Conservation (phyloP, 164 flowering plant species). For the Vitis cinerea region DNA sequence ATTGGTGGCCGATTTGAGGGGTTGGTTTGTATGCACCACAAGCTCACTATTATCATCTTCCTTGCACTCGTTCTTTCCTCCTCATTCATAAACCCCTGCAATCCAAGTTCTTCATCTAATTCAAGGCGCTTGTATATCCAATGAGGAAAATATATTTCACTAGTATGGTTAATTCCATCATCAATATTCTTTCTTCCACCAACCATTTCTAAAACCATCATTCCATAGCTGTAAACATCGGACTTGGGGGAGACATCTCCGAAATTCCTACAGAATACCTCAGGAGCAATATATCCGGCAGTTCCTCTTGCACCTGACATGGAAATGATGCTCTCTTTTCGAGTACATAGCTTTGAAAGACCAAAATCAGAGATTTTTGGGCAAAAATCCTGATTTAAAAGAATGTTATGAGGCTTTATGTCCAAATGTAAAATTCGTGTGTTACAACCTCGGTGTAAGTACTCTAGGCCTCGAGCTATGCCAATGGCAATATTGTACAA, state of each 20-base stretch:
- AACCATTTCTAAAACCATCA: constrained; percentile 52
- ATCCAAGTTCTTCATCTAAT: constrained; percentile 11
- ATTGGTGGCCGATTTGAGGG: constrained; percentile 39
- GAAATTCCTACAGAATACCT: constrained; percentile 30
- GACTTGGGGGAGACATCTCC: constrained; percentile 47
- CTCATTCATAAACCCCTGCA: constrained; percentile 12
- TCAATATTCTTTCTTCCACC: constrained; percentile 32
- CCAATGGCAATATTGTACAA: constrained; percentile 32
- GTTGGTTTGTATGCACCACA: constrained; percentile 46
- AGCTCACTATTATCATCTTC: constrained; percentile 43
- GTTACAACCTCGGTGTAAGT: constrained; percentile 50
- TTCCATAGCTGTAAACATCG: constrained; percentile 56
- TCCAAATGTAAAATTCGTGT: constrained; percentile 43
- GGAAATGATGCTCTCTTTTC: constrained; percentile 31
- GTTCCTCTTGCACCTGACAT: constrained; percentile 40
- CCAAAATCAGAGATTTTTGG: constrained; percentile 51
- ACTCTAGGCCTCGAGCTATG: constrained; percentile 44
- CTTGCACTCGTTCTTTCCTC: constrained; percentile 15
- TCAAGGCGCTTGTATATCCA: constrained; percentile 37
- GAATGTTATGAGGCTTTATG: constrained; percentile 48
- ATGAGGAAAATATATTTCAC: constrained; percentile 45
- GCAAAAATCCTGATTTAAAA: constrained; percentile 32
- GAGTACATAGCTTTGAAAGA: constrained; percentile 32
- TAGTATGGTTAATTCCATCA: constrained; percentile 7
- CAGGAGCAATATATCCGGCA: constrained; percentile 46